These are phyloP conservation scores for Hypoxylon rubiginosum DNA, from an alignment of 2,329 filamentous ascomycete species.

Conservation along the genomic window DNA sequence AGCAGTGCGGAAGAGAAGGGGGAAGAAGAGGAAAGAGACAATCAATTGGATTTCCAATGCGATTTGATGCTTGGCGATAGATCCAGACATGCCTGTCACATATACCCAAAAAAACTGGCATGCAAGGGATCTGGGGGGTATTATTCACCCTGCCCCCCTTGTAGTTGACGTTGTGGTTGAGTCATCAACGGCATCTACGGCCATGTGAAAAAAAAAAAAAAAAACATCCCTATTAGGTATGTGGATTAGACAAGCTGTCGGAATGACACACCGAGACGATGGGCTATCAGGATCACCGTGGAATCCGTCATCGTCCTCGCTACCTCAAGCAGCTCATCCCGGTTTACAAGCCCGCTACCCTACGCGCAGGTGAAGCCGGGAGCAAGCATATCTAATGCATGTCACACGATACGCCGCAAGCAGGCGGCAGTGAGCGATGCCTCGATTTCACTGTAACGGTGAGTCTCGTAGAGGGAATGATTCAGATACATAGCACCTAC, in stretches of 20 bases:
- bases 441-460: no score
- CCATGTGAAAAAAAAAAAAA: neutral
- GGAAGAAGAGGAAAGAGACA: neutral
- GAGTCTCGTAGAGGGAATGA: no score
- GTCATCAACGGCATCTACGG: constrained; percentile 24
- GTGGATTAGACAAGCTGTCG: constrained; percentile 1
- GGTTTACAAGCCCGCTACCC: constrained; percentile 14
- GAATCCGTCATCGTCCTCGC: neutral
- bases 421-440: neutral
- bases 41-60: neutral
- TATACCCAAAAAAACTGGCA: constrained; percentile 13
- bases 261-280: constrained; percentile 7
- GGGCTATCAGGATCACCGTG: neutral
- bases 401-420: constrained; percentile 8
- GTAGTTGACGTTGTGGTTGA: constrained; percentile 16
- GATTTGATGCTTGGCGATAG: constrained; percentile 17
- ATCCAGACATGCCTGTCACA: constrained; percentile 8
- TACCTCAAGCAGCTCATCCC: constrained; percentile 5
- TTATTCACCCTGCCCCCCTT: constrained; percentile 17
- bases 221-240: constrained; percentile 2
- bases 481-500: neutral
- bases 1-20: neutral
- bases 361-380: constrained; percentile 21
- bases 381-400: constrained; percentile 23
- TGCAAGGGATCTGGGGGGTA: constrained; percentile 8